phyloP scores from a whole-genome alignment of 2,329 filamentous ascomycete species.

The Paracoccidioides lutzii region DNA sequence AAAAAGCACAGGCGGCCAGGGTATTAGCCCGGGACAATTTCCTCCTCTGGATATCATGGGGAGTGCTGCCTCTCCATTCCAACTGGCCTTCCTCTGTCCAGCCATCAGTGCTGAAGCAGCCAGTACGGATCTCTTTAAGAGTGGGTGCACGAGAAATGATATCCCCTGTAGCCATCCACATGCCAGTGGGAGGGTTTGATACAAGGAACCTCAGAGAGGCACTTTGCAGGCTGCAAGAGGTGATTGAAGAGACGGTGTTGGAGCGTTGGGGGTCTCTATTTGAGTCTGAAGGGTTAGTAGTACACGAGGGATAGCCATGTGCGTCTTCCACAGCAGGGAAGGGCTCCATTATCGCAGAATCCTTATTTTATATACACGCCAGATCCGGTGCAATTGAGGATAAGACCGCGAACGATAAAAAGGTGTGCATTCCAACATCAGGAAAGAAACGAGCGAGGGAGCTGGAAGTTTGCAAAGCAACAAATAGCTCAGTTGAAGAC shows the following conservation, averaged over 20 bases:
- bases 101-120: slow-evolving; percentile 17
- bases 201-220: slow-evolving; percentile 15
- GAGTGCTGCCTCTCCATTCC: slow-evolving; percentile 17
- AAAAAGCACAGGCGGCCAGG: background rate
- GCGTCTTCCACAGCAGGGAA: slow-evolving; percentile 2
- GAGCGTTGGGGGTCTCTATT: background rate
- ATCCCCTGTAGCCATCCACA: slow-evolving; percentile 23
- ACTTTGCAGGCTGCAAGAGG: slow-evolving; percentile 1
- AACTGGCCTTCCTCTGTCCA: slow-evolving; percentile 22
- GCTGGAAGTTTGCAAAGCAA: no score
- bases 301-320: background rate
- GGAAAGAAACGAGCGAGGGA: no score
- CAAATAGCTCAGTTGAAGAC: no score
- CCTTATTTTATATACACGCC: background rate
- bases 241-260: background rate
- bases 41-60: slow-evolving; percentile 18
- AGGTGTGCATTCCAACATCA: no score
- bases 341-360: background rate
- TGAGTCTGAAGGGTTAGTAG: background rate
- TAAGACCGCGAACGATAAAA: no score
- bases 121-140: slow-evolving; percentile 19
- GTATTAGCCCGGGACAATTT: slow-evolving; percentile 16
- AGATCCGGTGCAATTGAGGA: background rate
- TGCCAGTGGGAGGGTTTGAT: slow-evolving; percentile 20
- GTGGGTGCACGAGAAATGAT: slow-evolving; percentile 21